Percentiles rank a stretch among this genome's conserved stretches.
These are phyloP conservation scores for Neocucurbitaria cava DNA, from an alignment of 2,329 filamentous ascomycete genomes.

Conservation along the genomic window DNA sequence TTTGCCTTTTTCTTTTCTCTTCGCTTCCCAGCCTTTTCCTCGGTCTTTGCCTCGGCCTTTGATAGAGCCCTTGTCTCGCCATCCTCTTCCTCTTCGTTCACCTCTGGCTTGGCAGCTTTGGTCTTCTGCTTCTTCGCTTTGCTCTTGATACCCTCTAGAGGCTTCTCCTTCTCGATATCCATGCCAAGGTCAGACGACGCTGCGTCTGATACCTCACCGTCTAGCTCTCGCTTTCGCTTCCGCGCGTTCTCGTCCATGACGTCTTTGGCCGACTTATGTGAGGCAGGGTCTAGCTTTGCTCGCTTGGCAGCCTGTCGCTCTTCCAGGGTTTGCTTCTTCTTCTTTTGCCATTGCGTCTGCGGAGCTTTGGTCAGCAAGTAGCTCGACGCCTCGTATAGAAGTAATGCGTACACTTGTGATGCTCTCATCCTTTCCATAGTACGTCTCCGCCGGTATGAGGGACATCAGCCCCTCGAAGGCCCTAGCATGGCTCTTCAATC, in stretches of 20 bases:
- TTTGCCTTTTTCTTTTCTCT: slow-evolving; percentile 56
- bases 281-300: slow-evolving; percentile 90
- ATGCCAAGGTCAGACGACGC: slow-evolving; percentile 44
- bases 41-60: slow-evolving; percentile 49
- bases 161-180: slow-evolving; percentile 47
- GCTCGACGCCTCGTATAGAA: slow-evolving; percentile 8
- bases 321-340: slow-evolving; percentile 94
- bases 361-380: slow-evolving; percentile 15
- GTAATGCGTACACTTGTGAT: slow-evolving; percentile 70
- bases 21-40: slow-evolving; percentile 55
- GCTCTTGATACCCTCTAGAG: slow-evolving; percentile 47
- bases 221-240: slow-evolving; percentile 76
- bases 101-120: slow-evolving; percentile 26
- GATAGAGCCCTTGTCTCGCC: slow-evolving; percentile 48
- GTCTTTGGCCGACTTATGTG: slow-evolving; percentile 89
- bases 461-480: slow-evolving; percentile 88
- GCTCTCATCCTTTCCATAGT: slow-evolving; percentile 77
- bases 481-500: slow-evolving; percentile 66
- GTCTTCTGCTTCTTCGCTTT: slow-evolving; percentile 55
- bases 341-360: slow-evolving; percentile 93
- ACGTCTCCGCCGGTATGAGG: slow-evolving; percentile 87
- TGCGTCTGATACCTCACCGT: slow-evolving; percentile 58
- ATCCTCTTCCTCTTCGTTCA: slow-evolving; percentile 47
- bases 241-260: slow-evolving; percentile 83
- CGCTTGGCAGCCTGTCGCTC: slow-evolving; percentile 69